Conservation (phyloP, 768 basidiomycete genomes). For the Calocera cornea region DNA sequence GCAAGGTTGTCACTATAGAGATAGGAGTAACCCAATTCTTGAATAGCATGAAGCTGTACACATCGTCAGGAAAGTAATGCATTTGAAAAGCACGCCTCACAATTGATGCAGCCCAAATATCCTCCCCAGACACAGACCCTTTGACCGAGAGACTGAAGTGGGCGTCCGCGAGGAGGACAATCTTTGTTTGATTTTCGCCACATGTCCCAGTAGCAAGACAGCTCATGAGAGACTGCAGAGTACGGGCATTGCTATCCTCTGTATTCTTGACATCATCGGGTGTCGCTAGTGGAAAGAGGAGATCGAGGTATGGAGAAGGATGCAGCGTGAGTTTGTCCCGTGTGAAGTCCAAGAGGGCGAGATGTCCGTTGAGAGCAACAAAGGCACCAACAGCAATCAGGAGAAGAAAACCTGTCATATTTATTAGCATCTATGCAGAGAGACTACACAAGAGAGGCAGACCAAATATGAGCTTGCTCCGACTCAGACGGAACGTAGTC, state of each 20-base stretch:
- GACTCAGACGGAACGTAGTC: too few relatives aligned
- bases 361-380: neutral
- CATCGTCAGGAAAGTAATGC: neutral
- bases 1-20: neutral
- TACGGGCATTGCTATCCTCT: neutral
- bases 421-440: neutral
- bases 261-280: neutral
- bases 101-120: slow-evolving; percentile 3
- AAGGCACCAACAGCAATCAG: neutral
- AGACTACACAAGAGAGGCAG: too few relatives aligned
- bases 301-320: neutral
- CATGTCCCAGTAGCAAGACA: neutral
- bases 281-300: neutral
- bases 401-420: neutral
- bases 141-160: neutral
- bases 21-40: slow-evolving; percentile 6
- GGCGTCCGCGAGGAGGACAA: slow-evolving; percentile 2
- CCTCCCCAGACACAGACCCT: slow-evolving; percentile 4
- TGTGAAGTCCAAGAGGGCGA: neutral
- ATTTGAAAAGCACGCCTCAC: neutral
- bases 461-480: too few relatives aligned
- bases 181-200: neutral
- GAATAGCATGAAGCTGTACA: neutral
- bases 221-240: neutral
- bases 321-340: neutral